Evolutionary conservation across 305 asterid genomes (phyloP), one percentile per base, ranked within the genome.

Genomic region (Solanum aculeatissimum): DNA sequence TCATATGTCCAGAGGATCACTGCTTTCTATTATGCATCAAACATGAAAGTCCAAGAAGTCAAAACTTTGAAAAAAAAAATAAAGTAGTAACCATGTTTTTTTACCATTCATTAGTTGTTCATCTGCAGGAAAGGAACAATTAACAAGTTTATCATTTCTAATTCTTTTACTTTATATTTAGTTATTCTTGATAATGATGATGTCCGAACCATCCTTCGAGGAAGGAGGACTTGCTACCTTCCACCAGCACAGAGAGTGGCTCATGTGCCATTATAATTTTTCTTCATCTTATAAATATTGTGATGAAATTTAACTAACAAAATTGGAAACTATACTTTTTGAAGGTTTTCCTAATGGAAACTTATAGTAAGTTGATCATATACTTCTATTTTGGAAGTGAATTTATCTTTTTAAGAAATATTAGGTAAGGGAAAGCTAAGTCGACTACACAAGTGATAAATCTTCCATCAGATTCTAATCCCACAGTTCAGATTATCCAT

Each of bases 1-100:
- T 95, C 97, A 68, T 89, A 90, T 32, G 91, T 81, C 98, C 97
- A 93, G 84, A 91, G 63, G 47, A 89, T 40, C 87, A 93, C 91
- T 0, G 97, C 98, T 86, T 86, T 94, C 98, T 95, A 77, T 87
- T 72, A 54, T 40, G 51, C 82, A 80, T 25, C 66, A 25, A 54
- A 84, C 21, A 77, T 71, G 35, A 66, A 40, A 29, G 13, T 21
- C 43, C 38, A 6, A 55, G 27, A 6, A 77, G 19, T 51, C 15
- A 77, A 49, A 51, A 77, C 7, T 29, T 45, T 9, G 25, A 47
- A 7, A 42, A 57, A 27, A 57, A n/a, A n/a, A 57, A 0, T 43
- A 43, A 71, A 42, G 35, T 42, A 42, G 55, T 21, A 71, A 0
- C 35, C 19, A 71, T 42, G 0, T 0, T n/a, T 71, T 3, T 13